phyloP scores from a whole-genome alignment of 306 rosid genomes.

The Dryas drummondii region DNA sequence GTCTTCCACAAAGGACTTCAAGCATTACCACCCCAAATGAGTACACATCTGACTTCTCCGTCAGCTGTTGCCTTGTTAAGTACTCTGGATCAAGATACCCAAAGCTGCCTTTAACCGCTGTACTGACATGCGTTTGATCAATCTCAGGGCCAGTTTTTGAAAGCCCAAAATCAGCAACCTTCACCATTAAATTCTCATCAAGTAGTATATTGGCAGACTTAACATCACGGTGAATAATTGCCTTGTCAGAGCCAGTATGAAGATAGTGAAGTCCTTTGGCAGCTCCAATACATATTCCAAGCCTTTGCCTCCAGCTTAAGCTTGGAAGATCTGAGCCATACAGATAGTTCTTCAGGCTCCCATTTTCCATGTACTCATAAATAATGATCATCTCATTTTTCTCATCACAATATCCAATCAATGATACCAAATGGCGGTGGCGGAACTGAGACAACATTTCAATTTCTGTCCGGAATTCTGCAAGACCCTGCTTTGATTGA shows the following conservation, averaged over 20 bases:
- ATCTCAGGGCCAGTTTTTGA: conserved; percentile 67
- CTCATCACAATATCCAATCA: conserved; percentile 70
- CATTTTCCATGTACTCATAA: conserved; percentile 66
- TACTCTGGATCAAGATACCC: conserved; percentile 85
- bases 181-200: conserved; percentile 57
- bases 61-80: conserved; percentile 54
- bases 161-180: conserved; percentile 74
- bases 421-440: conserved; percentile 68
- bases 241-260: conserved; percentile 63
- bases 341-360: conserved; percentile 55
- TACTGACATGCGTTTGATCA: conserved; percentile 60
- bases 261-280: conserved; percentile 79
- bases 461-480: conserved; percentile 65
- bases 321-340: conserved; percentile 45
- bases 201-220: conserved; percentile 74
- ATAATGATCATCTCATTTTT: conserved; percentile 59
- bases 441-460: conserved; percentile 71
- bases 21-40: conserved; percentile 76
- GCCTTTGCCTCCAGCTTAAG: conserved; percentile 63
- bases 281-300: conserved; percentile 73
- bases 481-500: conserved; percentile 56
- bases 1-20: conserved; percentile 71
- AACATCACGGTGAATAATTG: conserved; percentile 73
- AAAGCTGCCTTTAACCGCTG: conserved; percentile 72
- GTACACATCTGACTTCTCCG: conserved; percentile 73